Base-by-base conservation (phyloP, 78 protist genomes). In the Cavenderia fasciculata region DNA sequence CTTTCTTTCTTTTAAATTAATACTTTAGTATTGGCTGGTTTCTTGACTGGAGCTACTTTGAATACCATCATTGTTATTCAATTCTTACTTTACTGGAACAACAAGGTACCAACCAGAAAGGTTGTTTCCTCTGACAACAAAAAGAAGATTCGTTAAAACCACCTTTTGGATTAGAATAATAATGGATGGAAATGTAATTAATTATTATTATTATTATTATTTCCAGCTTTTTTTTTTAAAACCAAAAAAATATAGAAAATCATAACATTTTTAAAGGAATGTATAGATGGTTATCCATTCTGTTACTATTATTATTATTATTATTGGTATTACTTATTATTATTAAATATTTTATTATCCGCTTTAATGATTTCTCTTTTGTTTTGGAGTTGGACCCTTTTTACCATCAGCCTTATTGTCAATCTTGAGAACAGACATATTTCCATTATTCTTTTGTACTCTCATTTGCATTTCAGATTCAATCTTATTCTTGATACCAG, bases 51-150 rank as follows among this genome's bases (percentile, higher is more conserved):
- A 23, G 11, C 73, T 14, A 7, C 41, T 16, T 72, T 95, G 75
- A 93, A 88, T 47, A 65, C 69, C 31, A 0, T 88, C 27, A 52
- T 95, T 31, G 43, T 88, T 12, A 18, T 63, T 36, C 97, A 89
- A 76, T 59, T 95, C 69, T 16, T 90, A 40, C 14, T 51, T 12
- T 94, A 84, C 87, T 69, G 96, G 86, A 78, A 59, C 66, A 90
- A 90, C 38, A 79, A 66, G 59, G 56, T 52, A n/a, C 88, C 88
- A 79, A 33, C 71, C 11, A 54, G 69, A 62, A 51, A 46, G 46
- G 34, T 23, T 44, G 72, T 75, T n/a, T 31, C 5, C n/a, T 21
- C 73, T 23, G 23, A 46, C 8, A 46, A 8, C 7, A 65, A 65
- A 49, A 61, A 61, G 69, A 61, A 61, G 36, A 18, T 31, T 31